A percentile compares a stretch with the other conserved stretches of the same genome.
Conservation (phyloP, 202 grass and related monocot genomes). For the Eragrostis tef region DNA sequence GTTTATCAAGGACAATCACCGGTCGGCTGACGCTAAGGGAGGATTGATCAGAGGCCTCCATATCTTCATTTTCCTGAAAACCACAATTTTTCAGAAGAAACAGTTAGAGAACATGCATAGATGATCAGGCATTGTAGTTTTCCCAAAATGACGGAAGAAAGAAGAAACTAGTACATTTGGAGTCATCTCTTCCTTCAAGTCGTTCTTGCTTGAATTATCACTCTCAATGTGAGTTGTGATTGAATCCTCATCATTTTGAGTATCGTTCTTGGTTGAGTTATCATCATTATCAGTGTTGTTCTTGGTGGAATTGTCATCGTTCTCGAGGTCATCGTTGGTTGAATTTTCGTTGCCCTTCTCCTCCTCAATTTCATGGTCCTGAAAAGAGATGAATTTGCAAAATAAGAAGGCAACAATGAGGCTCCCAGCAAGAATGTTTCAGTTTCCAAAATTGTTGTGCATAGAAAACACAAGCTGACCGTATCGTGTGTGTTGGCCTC, state of each 20-base stretch:
- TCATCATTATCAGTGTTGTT: not conserved
- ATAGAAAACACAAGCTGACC: conserved; percentile 13
- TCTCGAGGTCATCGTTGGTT: not conserved
- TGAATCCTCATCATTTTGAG: conserved; percentile 3
- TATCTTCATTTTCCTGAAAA: conserved; percentile 31
- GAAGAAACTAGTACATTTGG: conserved; percentile 4
- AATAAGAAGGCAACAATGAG: not conserved
- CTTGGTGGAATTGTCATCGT: no score
- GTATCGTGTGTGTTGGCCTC: not conserved
- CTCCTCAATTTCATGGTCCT: conserved; percentile 14
- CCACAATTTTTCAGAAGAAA: conserved; percentile 30
- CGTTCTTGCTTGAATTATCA: not conserved
- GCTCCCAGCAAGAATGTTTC: not conserved
- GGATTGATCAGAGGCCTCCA: conserved; percentile 27
- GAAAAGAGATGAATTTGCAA: conserved; percentile 3
- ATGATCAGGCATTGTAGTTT: not conserved
- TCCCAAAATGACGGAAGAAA: not conserved
- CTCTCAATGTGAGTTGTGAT: not conserved
- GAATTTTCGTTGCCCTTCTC: conserved; percentile 17
- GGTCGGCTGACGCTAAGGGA: conserved; percentile 1
- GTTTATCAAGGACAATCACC: not conserved
- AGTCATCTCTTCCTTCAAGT: not conserved
- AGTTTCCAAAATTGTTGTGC: conserved; percentile 6
- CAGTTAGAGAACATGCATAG: not conserved
- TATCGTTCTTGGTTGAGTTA: not conserved